Evolutionary conservation across 1,284 basidiomycete species (phyloP).

Genomic region (Pseudozyma sp.): DNA sequence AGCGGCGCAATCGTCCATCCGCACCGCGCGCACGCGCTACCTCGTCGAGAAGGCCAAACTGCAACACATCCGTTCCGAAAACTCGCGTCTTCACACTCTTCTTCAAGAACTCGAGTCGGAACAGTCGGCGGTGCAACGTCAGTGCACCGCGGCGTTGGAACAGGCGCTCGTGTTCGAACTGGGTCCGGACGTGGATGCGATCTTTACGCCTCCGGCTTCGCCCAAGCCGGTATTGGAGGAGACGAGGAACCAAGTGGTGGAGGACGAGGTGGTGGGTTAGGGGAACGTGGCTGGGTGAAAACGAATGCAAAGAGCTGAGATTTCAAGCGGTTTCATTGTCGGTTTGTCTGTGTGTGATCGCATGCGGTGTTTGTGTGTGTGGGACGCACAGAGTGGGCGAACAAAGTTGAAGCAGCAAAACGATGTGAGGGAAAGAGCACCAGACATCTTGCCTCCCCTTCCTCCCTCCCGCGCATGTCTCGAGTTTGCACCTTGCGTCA

Average conservation of each 20-base stretch:
- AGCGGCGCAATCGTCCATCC: constrained; percentile 25
- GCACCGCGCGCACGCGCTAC: constrained; percentile 47
- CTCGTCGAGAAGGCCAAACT: constrained; percentile 65
- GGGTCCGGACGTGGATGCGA: constrained; percentile 55
- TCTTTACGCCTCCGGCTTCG: constrained; percentile 54
- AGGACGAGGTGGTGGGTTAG: constrained; percentile 6
- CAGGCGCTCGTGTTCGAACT: constrained; percentile 44
- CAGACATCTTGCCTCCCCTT: no score
- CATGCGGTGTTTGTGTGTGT: no score
- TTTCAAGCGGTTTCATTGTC: no score
- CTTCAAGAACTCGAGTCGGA: constrained; percentile 26
- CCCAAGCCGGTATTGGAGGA: constrained; percentile 14
- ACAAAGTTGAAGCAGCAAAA: no score
- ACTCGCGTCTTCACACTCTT: constrained; percentile 38
- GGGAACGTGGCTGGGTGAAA: neutral
- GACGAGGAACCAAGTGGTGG: constrained; percentile 10
- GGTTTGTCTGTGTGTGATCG: no score
- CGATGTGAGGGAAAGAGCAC: no score
- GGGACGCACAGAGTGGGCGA: no score
- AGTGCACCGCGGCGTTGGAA: constrained; percentile 46
- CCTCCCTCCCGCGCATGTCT: no score
- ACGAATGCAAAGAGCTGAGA: no score
- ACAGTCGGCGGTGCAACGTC: constrained; percentile 19
- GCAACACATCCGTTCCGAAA: constrained; percentile 32
- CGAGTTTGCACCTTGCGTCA: no score